A percentile compares a stretch with the other conserved stretches of the same genome.
These are phyloP conservation scores for Lipomyces mesembrius DNA, from an alignment of 805 yeast genomes.

Conservation along the genomic window DNA sequence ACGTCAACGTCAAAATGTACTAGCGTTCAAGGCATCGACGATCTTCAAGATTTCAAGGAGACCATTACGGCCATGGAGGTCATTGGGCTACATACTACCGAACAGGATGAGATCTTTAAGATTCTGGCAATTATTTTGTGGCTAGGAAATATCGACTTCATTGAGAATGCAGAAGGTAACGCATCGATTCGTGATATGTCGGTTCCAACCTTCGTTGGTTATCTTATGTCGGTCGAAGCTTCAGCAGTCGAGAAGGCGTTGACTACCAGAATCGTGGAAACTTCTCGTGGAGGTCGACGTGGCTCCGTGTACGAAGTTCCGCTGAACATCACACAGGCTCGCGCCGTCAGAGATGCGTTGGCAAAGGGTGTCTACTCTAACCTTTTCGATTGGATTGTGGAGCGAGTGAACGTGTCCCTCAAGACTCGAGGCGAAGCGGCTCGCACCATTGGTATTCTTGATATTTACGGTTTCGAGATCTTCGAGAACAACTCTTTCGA, in stretches of 20 bases:
- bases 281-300: constrained; percentile 84
- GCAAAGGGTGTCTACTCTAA: constrained; percentile 94
- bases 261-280: constrained; percentile 83
- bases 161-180: constrained; percentile 85
- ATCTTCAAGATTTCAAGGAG: constrained; percentile 73
- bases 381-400: constrained; percentile 95
- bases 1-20: constrained; percentile 88
- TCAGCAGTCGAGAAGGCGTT: constrained; percentile 67
- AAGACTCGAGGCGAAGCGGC: constrained; percentile 55
- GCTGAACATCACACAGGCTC: constrained; percentile 84
- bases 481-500: constrained; percentile 95
- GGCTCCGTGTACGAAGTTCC: constrained; percentile 96
- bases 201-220: constrained; percentile 94
- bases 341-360: constrained; percentile 89
- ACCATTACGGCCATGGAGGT: constrained; percentile 85
- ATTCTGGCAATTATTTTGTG: constrained; percentile 83
- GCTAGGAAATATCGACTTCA: constrained; percentile 90
- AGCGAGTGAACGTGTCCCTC: constrained; percentile 81
- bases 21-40: constrained; percentile 85
- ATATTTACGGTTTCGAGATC: constrained; percentile 97
- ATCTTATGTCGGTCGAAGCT: constrained; percentile 79
- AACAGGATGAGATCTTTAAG: constrained; percentile 89
- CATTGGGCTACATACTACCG: constrained; percentile 79
- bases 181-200: constrained; percentile 80
- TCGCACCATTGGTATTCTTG: constrained; percentile 90